Conservation (phyloP, 192 early-diverging fungal species). For the Gonapodya sp. region DNA sequence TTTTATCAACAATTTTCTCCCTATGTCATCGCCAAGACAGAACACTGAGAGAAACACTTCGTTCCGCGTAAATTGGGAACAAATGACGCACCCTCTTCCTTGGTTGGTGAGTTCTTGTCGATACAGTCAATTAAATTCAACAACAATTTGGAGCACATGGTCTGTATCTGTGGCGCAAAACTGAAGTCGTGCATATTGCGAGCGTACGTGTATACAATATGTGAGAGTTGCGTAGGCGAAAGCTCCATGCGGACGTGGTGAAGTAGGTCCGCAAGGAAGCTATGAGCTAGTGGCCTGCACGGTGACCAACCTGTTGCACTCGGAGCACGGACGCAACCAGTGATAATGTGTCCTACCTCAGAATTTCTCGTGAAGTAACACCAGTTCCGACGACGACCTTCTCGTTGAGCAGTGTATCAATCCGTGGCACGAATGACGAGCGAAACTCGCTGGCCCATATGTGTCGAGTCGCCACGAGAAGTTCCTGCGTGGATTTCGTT, state of each 20-base stretch:
- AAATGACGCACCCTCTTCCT: constrained; percentile 33
- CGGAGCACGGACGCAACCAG: constrained; percentile 2
- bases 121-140: constrained; percentile 84
- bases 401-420: constrained; percentile 89
- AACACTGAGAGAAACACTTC: background rate
- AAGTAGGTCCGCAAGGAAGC: constrained; percentile 90
- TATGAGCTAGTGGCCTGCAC: constrained; percentile 76
- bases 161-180: constrained; percentile 88
- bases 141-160: constrained; percentile 91
- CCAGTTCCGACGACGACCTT: constrained; percentile 88
- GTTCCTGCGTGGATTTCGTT: constrained; percentile 43
- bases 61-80: background rate
- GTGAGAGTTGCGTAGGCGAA: constrained; percentile 64
- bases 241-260: constrained; percentile 87
- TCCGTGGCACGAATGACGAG: constrained; percentile 75
- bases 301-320: background rate
- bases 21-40: constrained; percentile 21
- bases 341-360: constrained; percentile 39
- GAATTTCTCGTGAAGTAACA: constrained; percentile 82
- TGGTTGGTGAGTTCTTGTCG: constrained; percentile 40
- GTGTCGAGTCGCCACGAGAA: constrained; percentile 88
- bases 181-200: constrained; percentile 83
- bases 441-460: constrained; percentile 90
- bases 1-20: constrained; percentile 60
- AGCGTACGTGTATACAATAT: constrained; percentile 85